These are phyloP conservation scores for Xylaria sp. DNA, from an alignment of 2,329 filamentous ascomycete species.

Conservation along the genomic window DNA sequence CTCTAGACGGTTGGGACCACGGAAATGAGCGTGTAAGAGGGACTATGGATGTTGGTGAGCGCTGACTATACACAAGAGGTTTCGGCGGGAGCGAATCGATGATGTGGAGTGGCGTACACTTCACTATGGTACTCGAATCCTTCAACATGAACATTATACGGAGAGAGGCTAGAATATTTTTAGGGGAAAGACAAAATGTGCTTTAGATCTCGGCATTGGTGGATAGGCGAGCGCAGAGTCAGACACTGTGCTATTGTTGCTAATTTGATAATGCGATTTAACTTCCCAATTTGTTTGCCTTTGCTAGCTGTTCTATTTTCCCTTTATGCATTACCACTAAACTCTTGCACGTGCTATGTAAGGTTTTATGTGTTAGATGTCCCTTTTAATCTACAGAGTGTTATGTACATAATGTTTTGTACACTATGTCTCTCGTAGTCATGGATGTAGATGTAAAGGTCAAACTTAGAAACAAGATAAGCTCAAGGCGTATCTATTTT, in stretches of 20 bases:
- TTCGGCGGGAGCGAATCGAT: not conserved
- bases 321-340: not conserved
- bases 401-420: not conserved
- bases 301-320: not conserved
- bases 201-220: conserved; percentile 10
- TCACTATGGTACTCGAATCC: not conserved
- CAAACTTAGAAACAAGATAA: not conserved
- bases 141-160: conserved; percentile 13
- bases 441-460: not conserved
- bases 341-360: no score
- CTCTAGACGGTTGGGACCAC: conserved; percentile 5
- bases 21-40: conserved; percentile 17
- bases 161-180: conserved; percentile 15
- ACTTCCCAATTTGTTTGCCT: not conserved
- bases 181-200: conserved; percentile 11
- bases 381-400: not conserved
- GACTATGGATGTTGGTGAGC: conserved; percentile 6
- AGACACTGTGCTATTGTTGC: conserved; percentile 14
- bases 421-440: no score
- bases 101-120: not conserved
- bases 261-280: not conserved
- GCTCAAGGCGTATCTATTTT: not conserved
- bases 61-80: not conserved
- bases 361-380: not conserved
- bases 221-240: conserved; percentile 12